Conservation (phyloP, 106 monocot species). For the Posidonia australis region DNA sequence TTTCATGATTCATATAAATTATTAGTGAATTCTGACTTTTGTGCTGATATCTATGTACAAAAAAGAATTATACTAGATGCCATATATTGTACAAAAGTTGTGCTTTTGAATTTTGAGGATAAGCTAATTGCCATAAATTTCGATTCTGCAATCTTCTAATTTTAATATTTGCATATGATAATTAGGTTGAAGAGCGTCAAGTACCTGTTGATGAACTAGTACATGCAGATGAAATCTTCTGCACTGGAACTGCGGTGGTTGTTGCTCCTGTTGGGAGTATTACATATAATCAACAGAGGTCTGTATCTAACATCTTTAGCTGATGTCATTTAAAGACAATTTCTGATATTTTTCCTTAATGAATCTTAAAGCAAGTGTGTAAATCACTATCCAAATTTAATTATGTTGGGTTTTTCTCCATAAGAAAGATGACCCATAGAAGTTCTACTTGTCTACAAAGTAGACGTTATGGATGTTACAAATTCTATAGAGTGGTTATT, state of each 20-base stretch:
- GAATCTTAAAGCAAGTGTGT: no score
- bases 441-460: no score
- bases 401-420: no score
- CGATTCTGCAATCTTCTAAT: no score
- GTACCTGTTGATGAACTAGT: constrained; percentile 42
- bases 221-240: constrained; percentile 54
- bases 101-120: no score
- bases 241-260: constrained; percentile 61
- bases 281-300: constrained; percentile 38
- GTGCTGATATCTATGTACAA: neutral
- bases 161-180: neutral
- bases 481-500: no score
- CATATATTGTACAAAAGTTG: neutral
- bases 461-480: no score
- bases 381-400: no score
- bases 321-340: neutral
- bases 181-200: constrained; percentile 48
- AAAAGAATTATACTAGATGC: neutral
- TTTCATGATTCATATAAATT: neutral
- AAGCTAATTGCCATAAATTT: no score
- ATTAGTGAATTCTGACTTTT: no score
- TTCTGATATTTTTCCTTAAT: neutral
- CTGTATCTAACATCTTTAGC: neutral
- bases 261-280: constrained; percentile 45
- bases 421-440: no score